Evolutionary conservation across 768 basidiomycete genomes (phyloP), one percentile per base, ranked within the genome.

Genomic region (Podaxis carcinomalis): DNA sequence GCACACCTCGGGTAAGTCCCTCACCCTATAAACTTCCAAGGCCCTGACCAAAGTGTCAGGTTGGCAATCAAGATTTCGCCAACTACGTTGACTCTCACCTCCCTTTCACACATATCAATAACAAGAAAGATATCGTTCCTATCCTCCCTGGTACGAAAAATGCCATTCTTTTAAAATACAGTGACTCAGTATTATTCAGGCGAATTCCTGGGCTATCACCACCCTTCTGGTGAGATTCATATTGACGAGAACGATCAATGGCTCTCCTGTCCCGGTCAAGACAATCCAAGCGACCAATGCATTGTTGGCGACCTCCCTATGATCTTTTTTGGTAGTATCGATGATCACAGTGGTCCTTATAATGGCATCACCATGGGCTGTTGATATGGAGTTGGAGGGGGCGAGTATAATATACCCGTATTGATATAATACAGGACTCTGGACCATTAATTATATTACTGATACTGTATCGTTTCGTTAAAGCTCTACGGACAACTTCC

Each of bases 101-200:
- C 19, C 35, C 56, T 9, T 39, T 70, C 23, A 68, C 68, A 1
- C 68, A 66, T 25, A 63, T 70, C 23, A 68, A 65, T 27, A 70
- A 69, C 63, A 71, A 68, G 50, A 57, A 69, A 21, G 72, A 73
- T 51, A 19, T 65, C 14, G 68, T 75, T 10, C 72, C 72, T 21
- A 73, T 70, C 35, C 44, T 75, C 21, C 74, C 73, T n/a, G 73
- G 73, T 67, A 32, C 1, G 44, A 19, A 25, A 27, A 5, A 35
- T 53, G 16, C 23, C 11, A 37, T 42, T 13, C 19, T 16, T 21
- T 49, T 35, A 53, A 59, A 28, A 28, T 9, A 19, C 32, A 53
- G 85, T 86, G 27, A 84, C 81, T 44, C 16, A n/a, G 6, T 16
- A 16, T 57, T 74, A 85, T 5, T 84, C 85, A 11, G 80, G 77